Percentiles rank a stretch among this genome's conserved stretches.
Evolutionary conservation across 2,329 filamentous ascomycete species (phyloP).

Genomic region (Diaporthe aspalathi): DNA sequence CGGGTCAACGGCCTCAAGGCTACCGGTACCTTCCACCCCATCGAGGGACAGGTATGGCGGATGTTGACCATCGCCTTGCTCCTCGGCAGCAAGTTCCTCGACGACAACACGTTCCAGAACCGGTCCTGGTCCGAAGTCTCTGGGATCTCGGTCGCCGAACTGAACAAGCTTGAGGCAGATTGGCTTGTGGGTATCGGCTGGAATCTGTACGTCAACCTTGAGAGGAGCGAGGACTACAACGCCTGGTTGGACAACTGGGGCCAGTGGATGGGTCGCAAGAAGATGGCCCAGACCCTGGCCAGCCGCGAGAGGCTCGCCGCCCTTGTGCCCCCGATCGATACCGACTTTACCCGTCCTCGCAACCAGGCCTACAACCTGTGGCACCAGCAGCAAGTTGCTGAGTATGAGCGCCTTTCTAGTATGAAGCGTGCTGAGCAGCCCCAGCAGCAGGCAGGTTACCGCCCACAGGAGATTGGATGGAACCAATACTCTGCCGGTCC

Average conservation of each 20-base stretch:
- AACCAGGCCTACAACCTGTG: slow-evolving; percentile 56
- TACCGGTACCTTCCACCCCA: slow-evolving; percentile 65
- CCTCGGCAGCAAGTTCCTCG: slow-evolving; percentile 93
- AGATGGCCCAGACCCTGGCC: slow-evolving; percentile 61
- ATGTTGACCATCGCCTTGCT: slow-evolving; percentile 87
- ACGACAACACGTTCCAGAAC: slow-evolving; percentile 98
- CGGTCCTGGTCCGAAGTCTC: slow-evolving; percentile 96
- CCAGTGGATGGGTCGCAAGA: slow-evolving; percentile 67
- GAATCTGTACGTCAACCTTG: slow-evolving; percentile 87
- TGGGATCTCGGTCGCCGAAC: slow-evolving; percentile 83
- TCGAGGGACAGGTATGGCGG: slow-evolving; percentile 82
- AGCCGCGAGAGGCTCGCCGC: slow-evolving; percentile 63
- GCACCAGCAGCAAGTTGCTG: slow-evolving; percentile 66
- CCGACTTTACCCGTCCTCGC: slow-evolving; percentile 50
- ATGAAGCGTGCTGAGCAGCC: slow-evolving; percentile 54
- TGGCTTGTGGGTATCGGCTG: slow-evolving; percentile 88
- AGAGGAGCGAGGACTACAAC: slow-evolving; percentile 77
- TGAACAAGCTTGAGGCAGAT: slow-evolving; percentile 87
- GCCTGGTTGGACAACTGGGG: slow-evolving; percentile 72
- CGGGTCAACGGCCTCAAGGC: slow-evolving; percentile 80
- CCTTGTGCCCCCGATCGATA: slow-evolving; percentile 61
- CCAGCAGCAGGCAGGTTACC: slow-evolving; percentile 50
- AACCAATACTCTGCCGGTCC: slow-evolving; percentile 55
- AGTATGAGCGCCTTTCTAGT: slow-evolving; percentile 59
- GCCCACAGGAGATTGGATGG: slow-evolving; percentile 59